Evolutionary conservation across 768 basidiomycete species (phyloP).

Genomic region (Tremella fuciformis): DNA sequence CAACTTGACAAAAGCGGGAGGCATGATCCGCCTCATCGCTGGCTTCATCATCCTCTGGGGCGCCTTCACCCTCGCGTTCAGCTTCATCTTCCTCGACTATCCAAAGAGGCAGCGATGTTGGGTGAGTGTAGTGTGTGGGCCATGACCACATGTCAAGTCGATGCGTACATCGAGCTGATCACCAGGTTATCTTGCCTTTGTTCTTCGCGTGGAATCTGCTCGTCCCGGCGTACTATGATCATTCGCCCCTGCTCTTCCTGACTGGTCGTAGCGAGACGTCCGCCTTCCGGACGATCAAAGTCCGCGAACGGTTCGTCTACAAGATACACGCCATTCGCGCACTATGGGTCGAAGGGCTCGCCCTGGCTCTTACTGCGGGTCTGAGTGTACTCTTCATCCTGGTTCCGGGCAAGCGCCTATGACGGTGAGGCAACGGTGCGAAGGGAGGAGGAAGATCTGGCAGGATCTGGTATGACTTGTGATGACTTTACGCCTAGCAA

Average conservation of each 20-base stretch:
- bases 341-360: slow-evolving; percentile 68
- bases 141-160: neutral
- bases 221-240: slow-evolving; percentile 92
- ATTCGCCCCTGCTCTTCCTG: slow-evolving; percentile 93
- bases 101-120: slow-evolving; percentile 91
- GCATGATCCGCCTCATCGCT: slow-evolving; percentile 76
- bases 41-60: slow-evolving; percentile 89
- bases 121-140: slow-evolving; percentile 64
- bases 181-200: slow-evolving; percentile 73
- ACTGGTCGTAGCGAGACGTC: slow-evolving; percentile 92
- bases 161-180: neutral
- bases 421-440: neutral
- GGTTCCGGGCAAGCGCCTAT: slow-evolving; percentile 89
- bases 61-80: slow-evolving; percentile 85
- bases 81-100: slow-evolving; percentile 89
- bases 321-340: slow-evolving; percentile 85
- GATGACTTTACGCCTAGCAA: too few relatives aligned
- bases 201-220: slow-evolving; percentile 83
- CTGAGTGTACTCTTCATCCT: slow-evolving; percentile 92
- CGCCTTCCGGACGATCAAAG: slow-evolving; percentile 87
- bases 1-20: slow-evolving; percentile 87
- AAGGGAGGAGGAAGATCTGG: too few relatives aligned
- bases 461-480: too few relatives aligned
- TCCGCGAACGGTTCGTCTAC: slow-evolving; percentile 90
- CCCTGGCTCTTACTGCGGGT: slow-evolving; percentile 67